These are phyloP conservation scores for Torulaspora maleeae DNA, from an alignment of 805 yeast species.

Conservation along the genomic window DNA sequence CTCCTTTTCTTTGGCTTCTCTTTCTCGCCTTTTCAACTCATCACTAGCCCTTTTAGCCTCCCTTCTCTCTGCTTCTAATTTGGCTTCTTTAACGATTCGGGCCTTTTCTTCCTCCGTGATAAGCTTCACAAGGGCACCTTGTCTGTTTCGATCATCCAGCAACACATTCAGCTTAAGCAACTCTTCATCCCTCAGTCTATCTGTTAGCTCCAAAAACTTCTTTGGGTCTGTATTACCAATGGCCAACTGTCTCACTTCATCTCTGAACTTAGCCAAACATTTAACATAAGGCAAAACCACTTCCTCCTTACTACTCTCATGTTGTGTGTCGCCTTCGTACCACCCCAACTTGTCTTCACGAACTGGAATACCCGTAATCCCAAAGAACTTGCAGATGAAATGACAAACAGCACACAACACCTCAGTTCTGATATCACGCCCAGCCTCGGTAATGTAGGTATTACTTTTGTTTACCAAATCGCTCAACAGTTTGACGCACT, in stretches of 20 bases:
- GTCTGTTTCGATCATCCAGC: slow-evolving; percentile 81
- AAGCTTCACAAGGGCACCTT: slow-evolving; percentile 79
- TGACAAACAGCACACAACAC: slow-evolving; percentile 57
- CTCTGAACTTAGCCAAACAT: slow-evolving; percentile 74
- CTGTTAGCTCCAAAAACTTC: slow-evolving; percentile 64
- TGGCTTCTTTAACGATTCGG: slow-evolving; percentile 51
- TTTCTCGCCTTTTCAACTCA: slow-evolving; percentile 48
- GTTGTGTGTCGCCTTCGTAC: slow-evolving; percentile 43
- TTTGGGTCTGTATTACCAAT: slow-evolving; percentile 51
- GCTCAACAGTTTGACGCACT: slow-evolving; percentile 57
- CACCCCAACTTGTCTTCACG: slow-evolving; percentile 77
- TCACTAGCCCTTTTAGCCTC: slow-evolving; percentile 51
- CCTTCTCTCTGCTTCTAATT: slow-evolving; percentile 49
- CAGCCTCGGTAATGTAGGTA: slow-evolving; percentile 59
- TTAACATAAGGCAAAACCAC: slow-evolving; percentile 74
- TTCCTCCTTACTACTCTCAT: slow-evolving; percentile 50
- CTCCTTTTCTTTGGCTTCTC: slow-evolving; percentile 61
- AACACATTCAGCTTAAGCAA: slow-evolving; percentile 73
- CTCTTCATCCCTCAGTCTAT: slow-evolving; percentile 65
- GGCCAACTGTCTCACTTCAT: slow-evolving; percentile 69
- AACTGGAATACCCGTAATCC: slow-evolving; percentile 69
- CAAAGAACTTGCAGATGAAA: slow-evolving; percentile 68
- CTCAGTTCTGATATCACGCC: slow-evolving; percentile 54
- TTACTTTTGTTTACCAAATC: slow-evolving; percentile 71
- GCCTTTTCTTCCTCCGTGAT: slow-evolving; percentile 68